Evolutionary conservation across 495 filamentous ascomycete species (phyloP).

Genomic region (Penicillium goetzii): DNA sequence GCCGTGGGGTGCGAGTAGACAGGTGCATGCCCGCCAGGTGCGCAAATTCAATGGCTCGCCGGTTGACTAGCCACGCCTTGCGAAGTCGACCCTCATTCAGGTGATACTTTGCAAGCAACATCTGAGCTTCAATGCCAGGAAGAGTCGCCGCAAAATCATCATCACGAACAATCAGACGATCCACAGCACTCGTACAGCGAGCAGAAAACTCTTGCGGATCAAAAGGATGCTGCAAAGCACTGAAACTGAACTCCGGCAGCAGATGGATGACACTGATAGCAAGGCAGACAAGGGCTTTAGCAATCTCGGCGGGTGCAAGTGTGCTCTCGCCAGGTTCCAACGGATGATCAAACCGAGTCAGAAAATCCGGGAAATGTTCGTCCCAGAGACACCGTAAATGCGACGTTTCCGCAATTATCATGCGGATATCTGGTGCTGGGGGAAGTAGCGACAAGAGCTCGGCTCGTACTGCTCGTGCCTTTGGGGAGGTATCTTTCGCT

Average conservation of each 20-base stretch:
- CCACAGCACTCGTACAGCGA: slow-evolving; percentile 39
- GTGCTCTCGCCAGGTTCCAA: slow-evolving; percentile 12
- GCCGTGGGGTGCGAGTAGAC: slow-evolving; percentile 29
- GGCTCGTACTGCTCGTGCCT: slow-evolving; percentile 32
- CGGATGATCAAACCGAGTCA: slow-evolving; percentile 7
- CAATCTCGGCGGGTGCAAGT: slow-evolving; percentile 38
- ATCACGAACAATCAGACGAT: slow-evolving; percentile 48
- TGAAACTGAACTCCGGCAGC: slow-evolving; percentile 32
- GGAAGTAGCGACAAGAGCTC: slow-evolving; percentile 43
- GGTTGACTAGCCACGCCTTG: slow-evolving; percentile 51
- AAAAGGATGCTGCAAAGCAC: slow-evolving; percentile 26
- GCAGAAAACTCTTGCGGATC: slow-evolving; percentile 34
- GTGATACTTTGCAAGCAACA: slow-evolving; percentile 51
- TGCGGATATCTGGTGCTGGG: slow-evolving; percentile 28
- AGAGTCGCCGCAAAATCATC: slow-evolving; percentile 53
- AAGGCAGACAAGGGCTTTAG: slow-evolving; percentile 43
- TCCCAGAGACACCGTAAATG: slow-evolving; percentile 39
- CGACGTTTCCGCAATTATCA: slow-evolving; percentile 34
- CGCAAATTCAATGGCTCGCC: slow-evolving; percentile 52
- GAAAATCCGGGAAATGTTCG: slow-evolving; percentile 32
- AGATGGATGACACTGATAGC: slow-evolving; percentile 41
- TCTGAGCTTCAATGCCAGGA: slow-evolving; percentile 54
- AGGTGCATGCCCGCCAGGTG: slow-evolving; percentile 51
- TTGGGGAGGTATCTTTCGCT: slow-evolving; percentile 32
- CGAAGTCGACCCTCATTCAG: slow-evolving; percentile 55